Percentiles rank a stretch among this genome's conserved stretches.
phyloP scores from a whole-genome alignment of 495 filamentous ascomycete species.

The Talaromyces proteolyticus region DNA sequence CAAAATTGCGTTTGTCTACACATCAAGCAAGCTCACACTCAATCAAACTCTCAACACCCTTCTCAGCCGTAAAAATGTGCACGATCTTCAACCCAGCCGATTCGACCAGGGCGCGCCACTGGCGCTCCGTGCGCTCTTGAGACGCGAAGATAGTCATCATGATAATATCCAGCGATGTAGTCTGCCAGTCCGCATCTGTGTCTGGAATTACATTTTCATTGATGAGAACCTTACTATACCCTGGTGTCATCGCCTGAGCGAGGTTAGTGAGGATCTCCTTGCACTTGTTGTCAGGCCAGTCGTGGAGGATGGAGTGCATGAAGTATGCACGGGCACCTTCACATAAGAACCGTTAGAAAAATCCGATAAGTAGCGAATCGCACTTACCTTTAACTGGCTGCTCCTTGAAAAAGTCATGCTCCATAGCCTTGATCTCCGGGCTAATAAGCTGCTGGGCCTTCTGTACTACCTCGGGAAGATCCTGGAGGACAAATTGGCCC shows the following conservation, averaged over 20 bases:
- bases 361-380: background rate
- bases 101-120: slow-evolving; percentile 25
- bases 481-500: slow-evolving; percentile 44
- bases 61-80: slow-evolving; percentile 20
- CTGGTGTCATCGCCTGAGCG: slow-evolving; percentile 39
- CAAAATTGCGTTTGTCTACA: no score
- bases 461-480: slow-evolving; percentile 34
- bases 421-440: slow-evolving; percentile 14
- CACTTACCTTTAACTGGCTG: slow-evolving; percentile 40
- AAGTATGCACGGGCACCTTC: slow-evolving; percentile 32
- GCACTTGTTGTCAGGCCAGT: slow-evolving; percentile 41
- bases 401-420: slow-evolving; percentile 45
- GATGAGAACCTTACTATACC: slow-evolving; percentile 43
- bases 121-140: slow-evolving; percentile 28
- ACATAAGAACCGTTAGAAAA: background rate
- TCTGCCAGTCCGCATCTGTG: slow-evolving; percentile 28
- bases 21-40: slow-evolving; percentile 22
- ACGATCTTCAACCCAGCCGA: slow-evolving; percentile 60
- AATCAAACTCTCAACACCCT: slow-evolving; percentile 24
- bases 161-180: slow-evolving; percentile 38
- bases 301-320: slow-evolving; percentile 42
- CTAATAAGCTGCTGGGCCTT: slow-evolving; percentile 23
- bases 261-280: slow-evolving; percentile 37
- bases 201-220: slow-evolving; percentile 48
- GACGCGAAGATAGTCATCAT: slow-evolving; percentile 33